Evolutionary conservation across 805 yeast genomes (phyloP).

Genomic region (Schwanniomyces yamadae): DNA sequence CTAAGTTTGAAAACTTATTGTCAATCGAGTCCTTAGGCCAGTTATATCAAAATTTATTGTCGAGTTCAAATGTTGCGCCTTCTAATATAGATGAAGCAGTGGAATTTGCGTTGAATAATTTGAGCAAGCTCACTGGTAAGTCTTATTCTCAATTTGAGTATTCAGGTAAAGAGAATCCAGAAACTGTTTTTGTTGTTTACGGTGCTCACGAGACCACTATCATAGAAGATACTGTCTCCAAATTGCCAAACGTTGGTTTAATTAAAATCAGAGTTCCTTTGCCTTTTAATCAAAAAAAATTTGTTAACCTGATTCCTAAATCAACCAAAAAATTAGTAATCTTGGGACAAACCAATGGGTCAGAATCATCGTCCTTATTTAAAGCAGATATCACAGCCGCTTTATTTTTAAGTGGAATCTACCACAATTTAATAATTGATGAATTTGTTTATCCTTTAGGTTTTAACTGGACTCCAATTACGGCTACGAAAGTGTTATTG

Average conservation of each 20-base stretch:
- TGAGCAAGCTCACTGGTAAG: constrained; percentile 57
- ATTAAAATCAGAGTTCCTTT: constrained; percentile 73
- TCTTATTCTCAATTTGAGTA: constrained; percentile 65
- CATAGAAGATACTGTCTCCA: constrained; percentile 45
- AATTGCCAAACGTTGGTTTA: constrained; percentile 54
- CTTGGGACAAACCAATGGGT: constrained; percentile 48
- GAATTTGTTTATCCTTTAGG: constrained; percentile 53
- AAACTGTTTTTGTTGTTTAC: constrained; percentile 76
- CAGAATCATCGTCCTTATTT: constrained; percentile 42
- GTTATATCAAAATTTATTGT: constrained; percentile 37
- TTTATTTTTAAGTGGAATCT: constrained; percentile 50
- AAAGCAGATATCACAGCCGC: constrained; percentile 75
- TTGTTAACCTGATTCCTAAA: constrained; percentile 57
- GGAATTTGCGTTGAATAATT: constrained; percentile 44
- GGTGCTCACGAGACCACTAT: constrained; percentile 68
- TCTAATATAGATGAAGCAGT: constrained; percentile 38
- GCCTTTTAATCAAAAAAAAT: constrained; percentile 70
- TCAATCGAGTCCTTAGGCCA: constrained; percentile 42
- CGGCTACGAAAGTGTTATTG: constrained; percentile 47
- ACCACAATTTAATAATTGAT: constrained; percentile 39
- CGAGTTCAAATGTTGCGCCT: constrained; percentile 19
- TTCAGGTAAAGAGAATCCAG: constrained; percentile 60
- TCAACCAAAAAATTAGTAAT: constrained; percentile 63
- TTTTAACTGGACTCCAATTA: constrained; percentile 56
- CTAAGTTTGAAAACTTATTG: constrained; percentile 45